A percentile compares a stretch with the other conserved stretches of the same genome.
Evolutionary conservation across 2,329 filamentous ascomycete genomes (phyloP).

Genomic region (Penicillium sp.): DNA sequence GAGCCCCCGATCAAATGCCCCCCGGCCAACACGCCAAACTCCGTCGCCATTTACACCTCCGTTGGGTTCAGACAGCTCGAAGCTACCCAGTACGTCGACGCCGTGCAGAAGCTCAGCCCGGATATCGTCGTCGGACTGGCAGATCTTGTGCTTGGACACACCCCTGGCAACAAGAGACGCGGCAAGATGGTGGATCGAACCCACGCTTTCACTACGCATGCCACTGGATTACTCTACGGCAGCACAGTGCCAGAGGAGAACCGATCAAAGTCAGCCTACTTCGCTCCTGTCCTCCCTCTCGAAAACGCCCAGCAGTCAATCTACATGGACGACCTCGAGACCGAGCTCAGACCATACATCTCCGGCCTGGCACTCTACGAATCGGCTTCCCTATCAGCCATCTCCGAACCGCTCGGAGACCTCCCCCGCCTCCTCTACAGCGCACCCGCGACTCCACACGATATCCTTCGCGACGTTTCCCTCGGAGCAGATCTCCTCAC

Average conservation of each 20-base stretch:
- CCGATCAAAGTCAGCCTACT: slow-evolving; percentile 44
- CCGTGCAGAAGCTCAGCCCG: slow-evolving; percentile 56
- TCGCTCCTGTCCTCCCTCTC: slow-evolving; percentile 63
- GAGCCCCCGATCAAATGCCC: slow-evolving; percentile 66
- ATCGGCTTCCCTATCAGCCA: slow-evolving; percentile 56
- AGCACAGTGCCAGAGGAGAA: slow-evolving; percentile 23
- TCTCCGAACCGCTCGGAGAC: slow-evolving; percentile 52
- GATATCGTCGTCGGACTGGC: too few species aligned
- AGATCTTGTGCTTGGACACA: slow-evolving; percentile 57
- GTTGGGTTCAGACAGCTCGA: slow-evolving; percentile 74
- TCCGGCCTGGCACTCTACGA: slow-evolving; percentile 72
- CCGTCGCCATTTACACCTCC: slow-evolving; percentile 72
- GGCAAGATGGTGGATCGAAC: slow-evolving; percentile 79
- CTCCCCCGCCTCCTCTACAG: slow-evolving; percentile 72
- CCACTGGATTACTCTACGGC: slow-evolving; percentile 46
- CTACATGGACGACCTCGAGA: slow-evolving; percentile 66
- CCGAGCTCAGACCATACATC: slow-evolving; percentile 51
- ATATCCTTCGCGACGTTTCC: slow-evolving; percentile 64
- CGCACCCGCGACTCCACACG: slow-evolving; percentile 61
- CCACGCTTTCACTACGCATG: slow-evolving; percentile 67
- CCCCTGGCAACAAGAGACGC: slow-evolving; percentile 62
- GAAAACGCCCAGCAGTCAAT: slow-evolving; percentile 65
- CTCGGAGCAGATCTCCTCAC: slow-evolving; percentile 73
- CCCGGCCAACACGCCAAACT: slow-evolving; percentile 57
- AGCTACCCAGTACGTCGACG: slow-evolving; percentile 58